Evolutionary conservation across 176 grass and related monocot genomes (phyloP), one percentile per base, ranked within the genome.

Genomic region (Musa beccarii): DNA sequence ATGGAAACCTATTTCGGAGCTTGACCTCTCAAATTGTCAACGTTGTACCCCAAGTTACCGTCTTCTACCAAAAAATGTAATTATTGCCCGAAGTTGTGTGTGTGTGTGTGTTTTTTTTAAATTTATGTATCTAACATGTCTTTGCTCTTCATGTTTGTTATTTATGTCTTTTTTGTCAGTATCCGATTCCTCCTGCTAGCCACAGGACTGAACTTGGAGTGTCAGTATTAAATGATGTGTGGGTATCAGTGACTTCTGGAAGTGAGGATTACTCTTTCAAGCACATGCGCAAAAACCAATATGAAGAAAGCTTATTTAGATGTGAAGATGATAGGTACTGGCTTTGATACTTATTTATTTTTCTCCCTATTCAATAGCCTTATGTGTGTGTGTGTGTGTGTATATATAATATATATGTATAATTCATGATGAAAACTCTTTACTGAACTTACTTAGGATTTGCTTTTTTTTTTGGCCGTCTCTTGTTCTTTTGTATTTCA

Each of bases 181-280:
- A 94, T 78, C 80, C 82, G 65, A 90, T 99, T 63, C 86, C 88
- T 86, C 95, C 86, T 34, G 81, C 95, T 72, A 87, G 88, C 84
- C 84, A 99, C 52, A 82, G 74, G 73, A 94, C 90, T 26, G 90
- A 99, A 49, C 86, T 94, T 77, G 95, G 90, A n/a, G 83, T 68
- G n/a, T 84, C 84, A 17, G 83, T 99, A 63, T 81, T 99, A 51
- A 99, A 99, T 29, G 95, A 99, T 80, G 75, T 83, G 25, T 99
- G 95, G 95, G 95, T 99, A 52, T 99, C 95, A 15, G 95, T 99
- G 79, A 99, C 95, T 79, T 99, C 95, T 57, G 95, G 95, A 87
- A 99, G 95, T 76, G 95, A 99, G 71, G 95, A 99, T 83, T 99
- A 94, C 86, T 99, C 95, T 65, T 99, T 99, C 80, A 99, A 99